Conservation (phyloP, 495 filamentous ascomycete genomes). For the Penicillium canariense region DNA sequence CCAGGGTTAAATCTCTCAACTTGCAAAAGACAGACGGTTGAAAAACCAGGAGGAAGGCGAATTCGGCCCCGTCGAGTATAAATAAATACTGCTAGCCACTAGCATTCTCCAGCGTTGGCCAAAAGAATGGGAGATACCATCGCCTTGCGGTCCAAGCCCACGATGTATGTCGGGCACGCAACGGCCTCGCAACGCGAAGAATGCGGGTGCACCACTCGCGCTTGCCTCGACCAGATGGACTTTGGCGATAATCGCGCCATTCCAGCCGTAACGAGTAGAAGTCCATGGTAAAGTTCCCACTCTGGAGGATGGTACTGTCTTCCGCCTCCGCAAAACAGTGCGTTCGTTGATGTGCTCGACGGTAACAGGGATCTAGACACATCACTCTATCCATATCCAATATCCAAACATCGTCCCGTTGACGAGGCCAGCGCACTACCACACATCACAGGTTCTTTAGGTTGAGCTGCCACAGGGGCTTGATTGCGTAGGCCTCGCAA, state of each 20-base stretch:
- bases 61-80: conserved; percentile 9
- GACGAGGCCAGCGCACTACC: too few relatives aligned
- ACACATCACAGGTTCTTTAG: not conserved
- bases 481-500: not conserved
- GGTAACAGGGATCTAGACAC: too few relatives aligned
- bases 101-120: conserved; percentile 17
- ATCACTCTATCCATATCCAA: too few relatives aligned
- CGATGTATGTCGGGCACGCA: not conserved
- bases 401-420: too few relatives aligned
- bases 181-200: conserved; percentile 26
- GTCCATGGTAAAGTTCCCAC: too few relatives aligned
- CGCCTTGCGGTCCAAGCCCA: conserved; percentile 6
- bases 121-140: conserved; percentile 27
- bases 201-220: conserved; percentile 12
- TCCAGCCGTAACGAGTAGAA: too few relatives aligned
- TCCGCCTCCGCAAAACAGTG: too few relatives aligned
- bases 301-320: too few relatives aligned
- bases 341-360: too few relatives aligned
- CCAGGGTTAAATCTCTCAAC: conserved; percentile 12
- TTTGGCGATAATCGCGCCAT: too few relatives aligned
- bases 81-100: conserved; percentile 17
- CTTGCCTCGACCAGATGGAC: not conserved
- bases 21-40: conserved; percentile 9
- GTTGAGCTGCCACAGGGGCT: too few relatives aligned
- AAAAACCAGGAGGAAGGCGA: not conserved